Conservation (phyloP, 768 basidiomycete genomes). For the Neoboletus brunneissimus region DNA sequence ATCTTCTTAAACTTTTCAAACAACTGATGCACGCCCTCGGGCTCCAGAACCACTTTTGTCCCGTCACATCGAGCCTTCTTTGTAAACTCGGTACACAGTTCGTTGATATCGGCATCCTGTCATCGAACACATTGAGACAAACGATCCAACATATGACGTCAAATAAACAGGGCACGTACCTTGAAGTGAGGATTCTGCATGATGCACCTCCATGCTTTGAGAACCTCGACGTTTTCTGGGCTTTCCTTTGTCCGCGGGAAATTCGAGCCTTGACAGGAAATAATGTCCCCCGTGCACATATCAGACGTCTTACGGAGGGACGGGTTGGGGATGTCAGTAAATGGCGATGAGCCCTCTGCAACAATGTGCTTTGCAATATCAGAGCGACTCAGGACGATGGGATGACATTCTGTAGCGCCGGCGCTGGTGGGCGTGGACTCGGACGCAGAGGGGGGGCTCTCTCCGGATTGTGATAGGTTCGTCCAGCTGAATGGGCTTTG, state of each 20-base stretch:
- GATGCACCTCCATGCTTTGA: constrained; percentile 77
- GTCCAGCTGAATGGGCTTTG: constrained; percentile 30
- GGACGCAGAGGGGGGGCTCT: constrained; percentile 40
- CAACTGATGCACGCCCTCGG: constrained; percentile 41
- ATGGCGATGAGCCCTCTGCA: constrained; percentile 58
- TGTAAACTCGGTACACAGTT: constrained; percentile 76
- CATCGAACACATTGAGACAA: background rate
- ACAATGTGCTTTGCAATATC: constrained; percentile 52
- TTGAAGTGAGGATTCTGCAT: constrained; percentile 73
- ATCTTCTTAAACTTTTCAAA: constrained; percentile 40
- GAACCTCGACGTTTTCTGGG: constrained; percentile 72
- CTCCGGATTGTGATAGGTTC: constrained; percentile 22
- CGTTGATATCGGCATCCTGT: constrained; percentile 75
- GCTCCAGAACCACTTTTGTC: constrained; percentile 73
- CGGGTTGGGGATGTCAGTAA: constrained; percentile 32
- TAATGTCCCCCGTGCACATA: constrained; percentile 44
- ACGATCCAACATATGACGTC: background rate
- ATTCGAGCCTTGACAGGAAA: constrained; percentile 64
- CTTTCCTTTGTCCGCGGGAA: constrained; percentile 69
- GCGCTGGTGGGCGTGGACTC: constrained; percentile 27
- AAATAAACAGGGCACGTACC: constrained; percentile 41
- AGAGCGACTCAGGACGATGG: constrained; percentile 38
- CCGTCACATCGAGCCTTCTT: constrained; percentile 83
- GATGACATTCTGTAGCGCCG: constrained; percentile 20
- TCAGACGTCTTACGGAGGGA: constrained; percentile 44